A percentile compares a stretch with the other conserved stretches of the same genome.
phyloP scores from a whole-genome alignment of 169 alveolate genomes.

The Eimeria sp. region DNA sequence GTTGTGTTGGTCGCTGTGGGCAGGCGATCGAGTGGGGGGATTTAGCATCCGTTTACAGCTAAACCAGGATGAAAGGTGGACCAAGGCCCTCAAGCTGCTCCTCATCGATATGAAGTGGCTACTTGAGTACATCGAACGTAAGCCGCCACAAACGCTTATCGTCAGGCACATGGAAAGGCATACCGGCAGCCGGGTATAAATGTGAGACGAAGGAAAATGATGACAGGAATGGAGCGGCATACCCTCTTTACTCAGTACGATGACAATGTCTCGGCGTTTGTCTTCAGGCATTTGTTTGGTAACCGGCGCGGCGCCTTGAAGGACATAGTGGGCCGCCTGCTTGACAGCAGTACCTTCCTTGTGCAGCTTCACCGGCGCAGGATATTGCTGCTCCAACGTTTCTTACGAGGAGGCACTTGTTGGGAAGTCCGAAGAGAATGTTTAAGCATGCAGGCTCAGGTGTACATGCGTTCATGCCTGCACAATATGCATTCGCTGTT shows the following conservation, averaged over 20 bases:
- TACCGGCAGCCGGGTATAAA: background rate
- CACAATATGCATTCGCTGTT: background rate
- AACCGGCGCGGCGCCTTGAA: slow-evolving; percentile 49
- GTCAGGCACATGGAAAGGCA: background rate
- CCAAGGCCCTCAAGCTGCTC: slow-evolving; percentile 83
- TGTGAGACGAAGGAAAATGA: background rate
- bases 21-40: slow-evolving; percentile 85
- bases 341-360: background rate
- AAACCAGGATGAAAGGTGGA: slow-evolving; percentile 85
- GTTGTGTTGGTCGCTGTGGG: background rate
- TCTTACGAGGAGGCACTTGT: background rate
- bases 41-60: slow-evolving; percentile 83
- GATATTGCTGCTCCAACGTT: background rate
- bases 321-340: background rate
- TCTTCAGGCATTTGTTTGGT: slow-evolving; percentile 30
- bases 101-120: slow-evolving; percentile 84
- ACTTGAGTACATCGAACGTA: slow-evolving; percentile 77
- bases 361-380: background rate
- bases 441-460: background rate
- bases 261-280: background rate
- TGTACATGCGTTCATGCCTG: background rate
- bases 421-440: background rate
- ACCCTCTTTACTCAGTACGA: background rate
- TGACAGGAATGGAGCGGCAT: background rate
- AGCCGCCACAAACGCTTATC: slow-evolving; percentile 5